phyloP scores from a whole-genome alignment of 2,329 filamentous ascomycete species.

The Sporothrix brunneoviolacea region DNA sequence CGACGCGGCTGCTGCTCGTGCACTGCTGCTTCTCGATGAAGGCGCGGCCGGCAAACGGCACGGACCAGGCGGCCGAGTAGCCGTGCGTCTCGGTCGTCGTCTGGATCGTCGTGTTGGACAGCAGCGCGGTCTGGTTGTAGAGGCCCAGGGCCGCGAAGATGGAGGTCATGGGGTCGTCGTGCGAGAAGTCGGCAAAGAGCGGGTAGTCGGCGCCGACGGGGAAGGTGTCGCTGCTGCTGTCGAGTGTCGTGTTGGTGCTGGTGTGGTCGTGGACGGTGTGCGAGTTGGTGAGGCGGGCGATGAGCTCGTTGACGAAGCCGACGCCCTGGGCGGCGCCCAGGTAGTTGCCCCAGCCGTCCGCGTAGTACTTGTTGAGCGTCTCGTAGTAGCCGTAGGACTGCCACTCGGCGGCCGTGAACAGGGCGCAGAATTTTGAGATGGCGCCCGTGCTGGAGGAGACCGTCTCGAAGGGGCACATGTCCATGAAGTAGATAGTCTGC shows the following conservation, averaged over 20 bases:
- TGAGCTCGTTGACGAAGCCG: constrained; percentile 79
- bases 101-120: constrained; percentile 45
- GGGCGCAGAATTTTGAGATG: constrained; percentile 65
- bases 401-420: constrained; percentile 72
- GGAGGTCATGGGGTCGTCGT: constrained; percentile 78
- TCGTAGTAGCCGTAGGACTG: constrained; percentile 71
- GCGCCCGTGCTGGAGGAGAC: constrained; percentile 46
- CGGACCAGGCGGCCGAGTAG: constrained; percentile 69
- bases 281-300: constrained; percentile 64
- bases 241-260: constrained; percentile 69
- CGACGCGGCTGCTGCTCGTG: constrained; percentile 22
- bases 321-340: constrained; percentile 79
- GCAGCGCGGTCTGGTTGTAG: constrained; percentile 59
- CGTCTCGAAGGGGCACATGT: constrained; percentile 78
- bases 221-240: constrained; percentile 59
- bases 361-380: constrained; percentile 75
- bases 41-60: constrained; percentile 71
- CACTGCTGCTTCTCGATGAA: constrained; percentile 85
- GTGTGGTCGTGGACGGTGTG: constrained; percentile 57
- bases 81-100: constrained; percentile 51
- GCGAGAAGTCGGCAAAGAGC: constrained; percentile 82
- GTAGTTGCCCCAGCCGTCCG: constrained; percentile 66
- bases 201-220: constrained; percentile 50
- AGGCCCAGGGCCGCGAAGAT: constrained; percentile 72
- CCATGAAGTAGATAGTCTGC: constrained; percentile 70